A percentile compares a stretch with the other conserved stretches of the same genome.
These are phyloP conservation scores for Thecaphora thlaspeos DNA, from an alignment of 1,284 basidiomycete genomes.

Conservation along the genomic window DNA sequence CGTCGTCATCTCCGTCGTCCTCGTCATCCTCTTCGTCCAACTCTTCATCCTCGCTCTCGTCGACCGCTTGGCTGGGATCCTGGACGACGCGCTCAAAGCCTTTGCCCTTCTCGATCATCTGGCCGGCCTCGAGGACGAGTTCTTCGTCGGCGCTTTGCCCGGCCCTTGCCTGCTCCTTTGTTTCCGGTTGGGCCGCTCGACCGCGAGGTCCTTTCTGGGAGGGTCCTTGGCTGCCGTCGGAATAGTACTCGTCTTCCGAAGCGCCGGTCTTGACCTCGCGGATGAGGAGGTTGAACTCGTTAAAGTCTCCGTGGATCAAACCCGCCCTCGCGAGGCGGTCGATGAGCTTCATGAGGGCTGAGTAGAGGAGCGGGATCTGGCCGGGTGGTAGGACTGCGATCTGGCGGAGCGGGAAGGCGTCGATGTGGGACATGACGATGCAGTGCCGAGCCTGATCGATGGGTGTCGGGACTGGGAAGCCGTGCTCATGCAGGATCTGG, in stretches of 20 bases:
- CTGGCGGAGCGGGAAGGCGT: slow-evolving; percentile 95
- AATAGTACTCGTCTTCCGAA: slow-evolving; percentile 17
- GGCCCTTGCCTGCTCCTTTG: not conserved
- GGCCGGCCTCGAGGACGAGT: slow-evolving; percentile 8
- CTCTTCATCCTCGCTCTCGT: slow-evolving; percentile 10
- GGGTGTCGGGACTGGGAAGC: slow-evolving; percentile 88
- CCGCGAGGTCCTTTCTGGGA: slow-evolving; percentile 7
- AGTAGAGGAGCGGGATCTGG: slow-evolving; percentile 78
- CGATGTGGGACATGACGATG: slow-evolving; percentile 92
- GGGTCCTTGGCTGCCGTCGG: slow-evolving; percentile 4
- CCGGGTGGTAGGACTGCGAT: slow-evolving; percentile 76
- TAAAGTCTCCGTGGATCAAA: slow-evolving; percentile 97
- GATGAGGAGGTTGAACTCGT: slow-evolving; percentile 98
- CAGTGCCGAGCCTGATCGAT: slow-evolving; percentile 93
- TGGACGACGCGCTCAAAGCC: slow-evolving; percentile 46
- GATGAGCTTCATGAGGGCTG: slow-evolving; percentile 89
- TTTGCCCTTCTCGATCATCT: slow-evolving; percentile 41
- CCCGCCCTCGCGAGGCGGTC: slow-evolving; percentile 89
- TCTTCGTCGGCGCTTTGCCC: slow-evolving; percentile 6
- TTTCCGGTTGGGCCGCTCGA: slow-evolving; percentile 2
- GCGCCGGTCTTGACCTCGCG: slow-evolving; percentile 58
- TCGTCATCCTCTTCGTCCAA: slow-evolving; percentile 7
- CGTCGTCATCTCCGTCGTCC: slow-evolving; percentile 32
- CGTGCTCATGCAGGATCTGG: slow-evolving; percentile 86
- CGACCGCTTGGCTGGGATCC: not conserved